Base-by-base conservation (phyloP, 371 early-diverging fungal genomes). In the Apophysomyces trapeziformis region DNA sequence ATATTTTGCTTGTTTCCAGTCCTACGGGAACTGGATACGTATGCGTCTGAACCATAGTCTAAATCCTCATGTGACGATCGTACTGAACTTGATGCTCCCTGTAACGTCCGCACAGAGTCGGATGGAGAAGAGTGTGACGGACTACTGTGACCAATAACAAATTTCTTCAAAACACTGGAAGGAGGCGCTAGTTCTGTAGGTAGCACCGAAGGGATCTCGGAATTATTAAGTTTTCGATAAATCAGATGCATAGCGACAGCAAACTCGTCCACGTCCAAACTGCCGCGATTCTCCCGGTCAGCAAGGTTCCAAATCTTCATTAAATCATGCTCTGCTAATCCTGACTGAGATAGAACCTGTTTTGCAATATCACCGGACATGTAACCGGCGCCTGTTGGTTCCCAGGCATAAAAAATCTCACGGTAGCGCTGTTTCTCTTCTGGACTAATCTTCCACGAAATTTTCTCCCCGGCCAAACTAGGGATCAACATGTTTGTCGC, bases 131-230 rank as follows among this genome's bases (percentile, higher is more conserved):
- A 50, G 54, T 50, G 9, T 2, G 54, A 50, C 21, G 75, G 68
- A 13, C 68, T 60, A 38, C 76, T 73, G 21, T 73, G 65, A 9
- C 83, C 83, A 26, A 83, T 62, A 1, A 89, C 77, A 38, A 85
- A 83, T 41, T 82, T 82, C 60, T 87, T 89, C n/a, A 89, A 74
- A 9, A 82, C 72, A 60, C 83, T 83, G 5, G 91, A 87, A 4
- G 93, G 92, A 8, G 95, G 94, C n/a, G 90, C 83, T 37, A 97
- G 82, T 57, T 93, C 93, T 5, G 84, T 74, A 7, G 98, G 98
- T 41, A 97, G 71, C 2, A 71, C 75, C 5, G 76, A 71, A 4
- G 98, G 98, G 7, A 96, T 74, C 26, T 89, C 92, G 38, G 82
- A 79, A 26, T 94, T 94, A 38, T 86, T 89, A 37, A 93, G 75